Conservation (phyloP, 768 basidiomycete genomes). For the Rhizopogon vesiculosus region DNA sequence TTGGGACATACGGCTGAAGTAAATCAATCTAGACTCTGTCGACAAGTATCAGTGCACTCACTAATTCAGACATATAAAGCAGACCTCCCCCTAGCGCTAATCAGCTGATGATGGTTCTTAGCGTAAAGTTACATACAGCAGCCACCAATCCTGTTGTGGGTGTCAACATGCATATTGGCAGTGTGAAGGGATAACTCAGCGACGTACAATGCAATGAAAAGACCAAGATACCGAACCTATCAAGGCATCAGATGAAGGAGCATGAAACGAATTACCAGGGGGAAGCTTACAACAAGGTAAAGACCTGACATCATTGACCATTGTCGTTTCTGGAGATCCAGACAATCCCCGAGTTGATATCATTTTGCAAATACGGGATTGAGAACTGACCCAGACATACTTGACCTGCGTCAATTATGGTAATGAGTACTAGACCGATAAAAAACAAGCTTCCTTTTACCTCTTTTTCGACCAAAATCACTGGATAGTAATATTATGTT, state of each 20-base stretch:
- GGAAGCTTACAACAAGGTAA: not conserved
- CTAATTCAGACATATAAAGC: not conserved
- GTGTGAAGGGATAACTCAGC: not conserved
- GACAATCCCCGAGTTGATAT: not conserved
- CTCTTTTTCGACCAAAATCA: not conserved
- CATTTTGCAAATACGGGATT: not conserved
- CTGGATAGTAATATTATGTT: not conserved
- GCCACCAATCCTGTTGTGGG: not conserved
- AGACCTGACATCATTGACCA: not conserved
- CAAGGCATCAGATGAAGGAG: not conserved
- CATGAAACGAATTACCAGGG: not conserved
- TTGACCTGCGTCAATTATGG: not conserved
- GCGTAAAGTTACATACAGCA: not conserved
- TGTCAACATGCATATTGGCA: not conserved
- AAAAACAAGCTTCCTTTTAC: not conserved
- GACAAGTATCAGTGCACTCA: not conserved
- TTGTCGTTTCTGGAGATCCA: not conserved
- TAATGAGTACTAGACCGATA: not conserved
- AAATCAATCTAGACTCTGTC: not conserved
- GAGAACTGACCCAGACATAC: not conserved
- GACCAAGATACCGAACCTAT: not conserved
- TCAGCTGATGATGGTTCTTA: not conserved
- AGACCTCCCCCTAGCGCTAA: not conserved
- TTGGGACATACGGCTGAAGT: not conserved
- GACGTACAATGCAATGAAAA: not conserved